These are phyloP conservation scores for Sphaerulina populicola DNA, from an alignment of 2,329 filamentous ascomycete genomes.

Conservation along the genomic window DNA sequence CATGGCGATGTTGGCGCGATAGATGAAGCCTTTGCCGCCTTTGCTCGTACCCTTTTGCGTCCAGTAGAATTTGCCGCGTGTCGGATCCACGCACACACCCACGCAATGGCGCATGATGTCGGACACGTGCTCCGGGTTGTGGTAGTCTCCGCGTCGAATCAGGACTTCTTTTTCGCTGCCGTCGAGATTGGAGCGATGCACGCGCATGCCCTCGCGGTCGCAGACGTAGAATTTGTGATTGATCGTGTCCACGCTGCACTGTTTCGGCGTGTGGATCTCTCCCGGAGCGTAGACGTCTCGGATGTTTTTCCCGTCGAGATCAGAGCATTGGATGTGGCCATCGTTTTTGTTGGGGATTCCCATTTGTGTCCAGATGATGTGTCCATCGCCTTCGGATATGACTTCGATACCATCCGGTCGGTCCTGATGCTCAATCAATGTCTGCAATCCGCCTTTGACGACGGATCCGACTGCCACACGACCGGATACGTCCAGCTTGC, in stretches of 20 bases:
- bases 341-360: conserved; percentile 16
- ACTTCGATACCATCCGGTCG: conserved; percentile 31
- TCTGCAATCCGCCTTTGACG: not conserved
- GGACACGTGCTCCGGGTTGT: conserved; percentile 23
- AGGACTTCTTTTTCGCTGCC: conserved; percentile 34
- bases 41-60: conserved; percentile 52
- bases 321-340: conserved; percentile 19
- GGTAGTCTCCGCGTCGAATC: conserved; percentile 35
- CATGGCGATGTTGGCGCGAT: conserved; percentile 40
- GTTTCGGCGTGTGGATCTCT: conserved; percentile 44
- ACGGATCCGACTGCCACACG: not conserved
- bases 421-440: not conserved
- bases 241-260: conserved; percentile 30
- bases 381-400: conserved; percentile 12
- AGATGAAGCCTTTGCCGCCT: conserved; percentile 45
- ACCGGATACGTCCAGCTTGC: not conserved
- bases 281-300: conserved; percentile 40
- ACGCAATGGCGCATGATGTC: conserved; percentile 34
- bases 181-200: conserved; percentile 33
- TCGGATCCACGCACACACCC: conserved; percentile 44
- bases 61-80: conserved; percentile 48
- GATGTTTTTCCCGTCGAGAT: conserved; percentile 44
- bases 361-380: conserved; percentile 31
- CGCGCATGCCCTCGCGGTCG: conserved; percentile 38
- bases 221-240: conserved; percentile 35